Conservation (phyloP, 1,284 basidiomycete species). For the Anthracocystis setariae region DNA sequence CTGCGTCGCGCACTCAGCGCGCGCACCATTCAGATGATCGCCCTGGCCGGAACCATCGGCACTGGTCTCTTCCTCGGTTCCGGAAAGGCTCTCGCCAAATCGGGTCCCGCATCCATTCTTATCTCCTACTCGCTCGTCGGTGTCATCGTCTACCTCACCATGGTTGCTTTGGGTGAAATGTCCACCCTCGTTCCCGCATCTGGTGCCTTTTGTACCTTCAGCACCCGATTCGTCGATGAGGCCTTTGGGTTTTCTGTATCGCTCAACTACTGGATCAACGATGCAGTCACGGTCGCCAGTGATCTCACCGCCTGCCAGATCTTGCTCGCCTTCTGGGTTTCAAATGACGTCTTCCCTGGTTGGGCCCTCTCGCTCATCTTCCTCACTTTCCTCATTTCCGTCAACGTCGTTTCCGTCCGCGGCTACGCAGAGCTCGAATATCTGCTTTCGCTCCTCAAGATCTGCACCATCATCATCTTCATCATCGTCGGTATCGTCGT, state of each 20-base stretch:
- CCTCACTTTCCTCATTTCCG: constrained; percentile 66
- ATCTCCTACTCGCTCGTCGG: constrained; percentile 64
- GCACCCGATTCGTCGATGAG: constrained; percentile 53
- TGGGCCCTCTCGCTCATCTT: constrained; percentile 67
- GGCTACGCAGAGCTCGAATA: constrained; percentile 75
- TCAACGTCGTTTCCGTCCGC: constrained; percentile 71
- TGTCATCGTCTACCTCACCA: constrained; percentile 66
- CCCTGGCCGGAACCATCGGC: constrained; percentile 72
- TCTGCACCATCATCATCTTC: constrained; percentile 38
- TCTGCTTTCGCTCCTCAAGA: constrained; percentile 39
- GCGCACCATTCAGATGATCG: constrained; percentile 69
- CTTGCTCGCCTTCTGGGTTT: constrained; percentile 43
- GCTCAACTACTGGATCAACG: constrained; percentile 54
- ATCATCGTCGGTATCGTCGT: constrained; percentile 52
- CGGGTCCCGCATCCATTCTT: constrained; percentile 70
- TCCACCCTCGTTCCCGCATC: constrained; percentile 55
- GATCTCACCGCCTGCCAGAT: constrained; percentile 72
- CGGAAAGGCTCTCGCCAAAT: constrained; percentile 69
- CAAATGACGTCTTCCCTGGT: constrained; percentile 29
- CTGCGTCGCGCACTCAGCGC: constrained; percentile 53
- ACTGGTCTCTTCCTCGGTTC: constrained; percentile 71
- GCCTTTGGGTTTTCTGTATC: constrained; percentile 38
- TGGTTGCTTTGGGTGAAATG: constrained; percentile 66
- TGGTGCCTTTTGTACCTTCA: constrained; percentile 61
- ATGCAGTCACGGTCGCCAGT: constrained; percentile 51